Base-by-base conservation (phyloP, 805 yeast genomes). In the Yamadazyma laniorum region DNA sequence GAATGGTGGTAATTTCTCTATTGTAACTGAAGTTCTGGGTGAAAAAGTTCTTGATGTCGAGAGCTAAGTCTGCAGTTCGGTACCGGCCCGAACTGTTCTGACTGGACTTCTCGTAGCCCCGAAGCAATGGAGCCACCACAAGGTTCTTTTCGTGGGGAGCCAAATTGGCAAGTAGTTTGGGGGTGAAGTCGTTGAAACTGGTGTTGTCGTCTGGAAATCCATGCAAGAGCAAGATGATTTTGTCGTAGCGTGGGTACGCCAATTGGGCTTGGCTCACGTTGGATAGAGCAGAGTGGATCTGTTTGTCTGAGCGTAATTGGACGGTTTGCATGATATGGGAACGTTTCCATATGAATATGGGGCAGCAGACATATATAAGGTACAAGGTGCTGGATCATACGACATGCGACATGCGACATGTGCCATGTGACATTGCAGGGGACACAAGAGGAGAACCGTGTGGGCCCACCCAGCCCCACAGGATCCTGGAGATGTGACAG, bases 201-300 rank as follows among this genome's bases (percentile, higher is more conserved):
- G 55, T 43, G 40, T 60, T 55, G 29, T 58, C 55, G 43, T 67
- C 73, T 3, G 73, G 73, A 37, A 67, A 67, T 3, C 69, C 70
- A 42, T 64, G 70, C 16, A 63, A 29, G 19, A 63, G 43, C 12
- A 64, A 29, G 12, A 64, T 45, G 5, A 60, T 50, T 15, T 26
- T 29, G 22, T 8, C 8, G 16, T 14, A 29, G 3, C 12, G 15
- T 58, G 42, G 19, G 43, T 37, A 50, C 12, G 33, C 15, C 22
- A 45, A 26, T 6, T 31, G 13, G 16, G 29, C 28, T 12, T 37
- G 40, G 17, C 29, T 28, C n/a, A 33, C 33, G 27, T 38, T 43
- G 18, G 40, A 29, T 6, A 32, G 16, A 15, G 50, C 38, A 6
- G 47, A 30, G 30, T 40, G 45, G 30, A 30, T 14, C 19, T 37